phyloP scores from a whole-genome alignment of 768 basidiomycete genomes.

The Omphalotus guepiniiformis region DNA sequence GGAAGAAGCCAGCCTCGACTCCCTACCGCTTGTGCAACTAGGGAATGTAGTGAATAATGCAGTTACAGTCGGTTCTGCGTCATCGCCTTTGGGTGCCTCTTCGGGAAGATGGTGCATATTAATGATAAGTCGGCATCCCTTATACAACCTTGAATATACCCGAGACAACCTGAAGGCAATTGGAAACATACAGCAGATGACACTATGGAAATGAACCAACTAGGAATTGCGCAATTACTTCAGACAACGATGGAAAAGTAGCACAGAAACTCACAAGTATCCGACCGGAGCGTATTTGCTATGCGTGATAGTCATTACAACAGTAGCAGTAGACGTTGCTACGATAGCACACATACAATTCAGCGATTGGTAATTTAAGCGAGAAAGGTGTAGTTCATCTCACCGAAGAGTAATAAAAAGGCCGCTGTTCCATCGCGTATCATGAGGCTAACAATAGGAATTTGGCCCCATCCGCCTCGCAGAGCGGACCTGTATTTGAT shows the following conservation, averaged over 20 bases:
- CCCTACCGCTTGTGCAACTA: too few species aligned
- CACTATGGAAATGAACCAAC: background rate
- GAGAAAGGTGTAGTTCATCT: background rate
- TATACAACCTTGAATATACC: background rate
- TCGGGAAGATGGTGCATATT: too few species aligned
- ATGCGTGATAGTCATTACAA: background rate
- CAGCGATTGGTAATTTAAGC: background rate
- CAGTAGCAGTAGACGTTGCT: background rate
- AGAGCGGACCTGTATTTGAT: background rate
- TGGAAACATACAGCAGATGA: background rate
- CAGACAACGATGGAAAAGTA: background rate
- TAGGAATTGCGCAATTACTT: background rate
- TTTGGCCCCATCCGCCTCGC: background rate
- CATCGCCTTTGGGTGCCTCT: too few species aligned
- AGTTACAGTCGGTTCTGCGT: too few species aligned
- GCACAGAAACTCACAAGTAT: background rate
- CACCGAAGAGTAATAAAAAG: background rate
- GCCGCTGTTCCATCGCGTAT: background rate
- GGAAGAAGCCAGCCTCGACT: too few species aligned
- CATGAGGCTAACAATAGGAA: background rate
- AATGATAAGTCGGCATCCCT: background rate
- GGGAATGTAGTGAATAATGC: too few species aligned
- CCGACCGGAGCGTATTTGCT: background rate
- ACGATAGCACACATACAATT: too few species aligned
- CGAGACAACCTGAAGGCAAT: background rate